phyloP scores from a whole-genome alignment of 371 early-diverging fungal species.

The Mitosporidium daphniae region DNA sequence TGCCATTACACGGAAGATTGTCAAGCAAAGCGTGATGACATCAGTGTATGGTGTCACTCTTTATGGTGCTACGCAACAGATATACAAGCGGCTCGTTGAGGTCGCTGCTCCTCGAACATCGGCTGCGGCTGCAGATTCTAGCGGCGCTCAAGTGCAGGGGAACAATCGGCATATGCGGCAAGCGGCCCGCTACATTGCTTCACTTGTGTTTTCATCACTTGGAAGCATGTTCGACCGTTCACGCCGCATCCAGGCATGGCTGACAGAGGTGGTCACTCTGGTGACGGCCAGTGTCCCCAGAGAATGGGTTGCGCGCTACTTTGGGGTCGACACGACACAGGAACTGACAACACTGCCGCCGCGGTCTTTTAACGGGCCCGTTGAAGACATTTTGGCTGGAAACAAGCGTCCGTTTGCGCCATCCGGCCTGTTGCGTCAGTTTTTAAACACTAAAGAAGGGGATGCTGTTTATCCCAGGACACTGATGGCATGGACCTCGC shows the following conservation, averaged over 20 bases:
- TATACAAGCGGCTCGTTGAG: constrained; percentile 30
- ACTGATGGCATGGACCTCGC: constrained; percentile 68
- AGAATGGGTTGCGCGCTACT: no score
- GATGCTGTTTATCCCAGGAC: neutral
- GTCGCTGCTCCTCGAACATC: no score
- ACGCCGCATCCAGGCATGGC: constrained; percentile 81
- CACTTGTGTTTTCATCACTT: constrained; percentile 32
- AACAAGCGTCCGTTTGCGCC: neutral
- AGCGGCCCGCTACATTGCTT: constrained; percentile 21
- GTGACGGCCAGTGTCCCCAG: constrained; percentile 25
- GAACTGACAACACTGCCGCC: no score
- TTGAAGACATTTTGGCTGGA: no score
- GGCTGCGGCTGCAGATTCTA: no score
- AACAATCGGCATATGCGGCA: constrained; percentile 6
- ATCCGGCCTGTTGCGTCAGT: neutral
- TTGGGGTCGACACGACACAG: no score
- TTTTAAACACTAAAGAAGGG: no score
- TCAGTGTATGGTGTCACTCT: constrained; percentile 89
- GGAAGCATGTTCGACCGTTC: constrained; percentile 53
- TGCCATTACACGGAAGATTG: constrained; percentile 61
- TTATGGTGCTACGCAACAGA: constrained; percentile 58
- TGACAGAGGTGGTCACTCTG: constrained; percentile 41
- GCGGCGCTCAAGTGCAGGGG: constrained; percentile 13
- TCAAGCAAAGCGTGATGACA: constrained; percentile 95
- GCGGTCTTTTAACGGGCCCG: no score